Evolutionary conservation across 208 protist species (phyloP), one percentile per base, ranked within the genome.

Genomic region (Trypanosoma brucei): DNA sequence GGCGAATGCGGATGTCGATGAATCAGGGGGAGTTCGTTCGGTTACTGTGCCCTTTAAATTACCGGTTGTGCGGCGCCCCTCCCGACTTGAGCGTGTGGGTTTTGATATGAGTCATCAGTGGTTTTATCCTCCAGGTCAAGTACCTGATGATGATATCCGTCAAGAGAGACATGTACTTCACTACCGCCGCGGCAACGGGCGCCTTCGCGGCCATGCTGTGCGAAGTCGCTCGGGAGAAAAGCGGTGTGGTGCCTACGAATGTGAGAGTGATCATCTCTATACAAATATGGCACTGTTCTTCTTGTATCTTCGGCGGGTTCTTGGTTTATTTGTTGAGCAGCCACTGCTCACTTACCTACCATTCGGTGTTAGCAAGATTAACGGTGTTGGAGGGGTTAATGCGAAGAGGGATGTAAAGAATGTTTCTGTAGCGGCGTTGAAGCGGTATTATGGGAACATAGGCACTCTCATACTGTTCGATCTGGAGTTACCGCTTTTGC

Each of bases 91-190:
- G 45, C 81, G 98, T 7, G 62, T 99, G 5, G 83, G 98, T 34
- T 94, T 95, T 63, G 97, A 99, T 67, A 90, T 97, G 54, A 96
- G 72, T 56, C 97, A 98, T 66, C 96, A 88, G 55, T 83, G 98
- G 62, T 77, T 85, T 11, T 98, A 98, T 72, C 97, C 98, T 59
- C 62, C 75, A 9, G 94, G 76, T 3, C 98, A 96, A 75, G 79
- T 98, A 38, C 93, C 97, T 2, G 78, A 92, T 13, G 97, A 99
- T 72, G 81, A 97, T 46, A 79, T 98, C 7, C 57, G 86, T 55
- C 60, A 69, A 35, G 45, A 30, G 9, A 49, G 49, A n/a, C 14
- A 48, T 2, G 8, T 1, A 54, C 50, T 70, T 68, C 9, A 58
- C 3, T 11, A 53, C 22, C n/a, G 11, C 39, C 11, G 35, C 3